Evolutionary conservation across 2,329 filamentous ascomycete species (phyloP).

Genomic region (Chalaropsis thielavioides): DNA sequence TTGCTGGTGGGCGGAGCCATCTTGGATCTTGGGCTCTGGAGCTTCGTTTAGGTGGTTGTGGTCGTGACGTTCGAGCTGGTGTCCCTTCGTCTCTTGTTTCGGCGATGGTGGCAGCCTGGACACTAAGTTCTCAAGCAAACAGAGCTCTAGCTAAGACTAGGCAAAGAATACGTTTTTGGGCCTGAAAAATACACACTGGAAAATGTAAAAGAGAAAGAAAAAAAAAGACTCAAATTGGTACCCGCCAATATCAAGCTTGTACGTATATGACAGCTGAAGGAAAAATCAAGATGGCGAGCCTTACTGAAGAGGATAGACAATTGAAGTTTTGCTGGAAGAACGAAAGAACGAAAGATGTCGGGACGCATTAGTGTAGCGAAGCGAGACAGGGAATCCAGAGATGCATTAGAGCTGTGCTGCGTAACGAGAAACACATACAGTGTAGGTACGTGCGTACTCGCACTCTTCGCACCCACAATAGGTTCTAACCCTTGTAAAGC

Average conservation of each 20-base stretch:
- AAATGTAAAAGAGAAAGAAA: not conserved
- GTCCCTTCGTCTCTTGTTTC: not conserved
- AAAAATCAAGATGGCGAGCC: not conserved
- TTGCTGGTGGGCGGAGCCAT: constrained; percentile 18
- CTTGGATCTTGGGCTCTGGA: not conserved
- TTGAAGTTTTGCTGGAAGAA: not conserved
- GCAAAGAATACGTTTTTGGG: not conserved
- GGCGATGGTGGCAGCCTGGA: not conserved
- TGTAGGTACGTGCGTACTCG: fast-evolving
- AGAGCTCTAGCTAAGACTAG: not conserved
- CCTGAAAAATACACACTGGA: not conserved
- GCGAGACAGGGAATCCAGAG: not conserved
- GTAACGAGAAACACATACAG: not conserved
- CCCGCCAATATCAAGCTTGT: not conserved
- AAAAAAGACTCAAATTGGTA: too few relatives aligned
- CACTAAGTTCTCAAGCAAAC: not conserved
- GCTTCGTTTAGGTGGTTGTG: not conserved
- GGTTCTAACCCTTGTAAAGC: not conserved
- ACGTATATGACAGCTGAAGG: not conserved
- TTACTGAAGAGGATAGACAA: not conserved
- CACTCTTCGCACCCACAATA: not conserved
- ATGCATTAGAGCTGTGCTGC: constrained; percentile 1
- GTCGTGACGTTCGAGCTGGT: not conserved
- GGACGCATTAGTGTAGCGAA: not conserved
- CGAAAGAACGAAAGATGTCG: not conserved